A percentile compares a stretch with the other conserved stretches of the same genome.
Conservation (phyloP, 2,329 filamentous ascomycete species). For the Microdochium bolleyi region DNA sequence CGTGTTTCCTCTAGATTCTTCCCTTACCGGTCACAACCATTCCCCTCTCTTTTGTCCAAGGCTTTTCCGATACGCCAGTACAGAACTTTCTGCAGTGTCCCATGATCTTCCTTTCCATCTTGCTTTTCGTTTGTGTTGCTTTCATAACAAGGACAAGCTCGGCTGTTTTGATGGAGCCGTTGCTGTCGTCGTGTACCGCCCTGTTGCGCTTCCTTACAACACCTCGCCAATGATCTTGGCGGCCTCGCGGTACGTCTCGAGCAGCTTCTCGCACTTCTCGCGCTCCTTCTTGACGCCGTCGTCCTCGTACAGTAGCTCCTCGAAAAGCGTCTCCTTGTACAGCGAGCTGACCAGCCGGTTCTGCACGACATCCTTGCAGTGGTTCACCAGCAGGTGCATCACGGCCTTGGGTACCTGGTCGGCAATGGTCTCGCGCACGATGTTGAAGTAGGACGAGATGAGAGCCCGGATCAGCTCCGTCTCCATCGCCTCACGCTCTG, state of each 20-base stretch:
- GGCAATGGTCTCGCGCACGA: slow-evolving; percentile 95
- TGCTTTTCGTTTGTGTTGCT: too few relatives aligned
- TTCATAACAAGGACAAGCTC: too few relatives aligned
- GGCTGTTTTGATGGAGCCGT: too few relatives aligned
- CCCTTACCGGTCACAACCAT: too few relatives aligned
- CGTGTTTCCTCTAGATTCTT: too few relatives aligned
- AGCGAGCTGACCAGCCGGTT: slow-evolving; percentile 93
- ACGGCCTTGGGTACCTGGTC: slow-evolving; percentile 98
- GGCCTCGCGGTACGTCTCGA: slow-evolving; percentile 93
- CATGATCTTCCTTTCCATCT: too few relatives aligned
- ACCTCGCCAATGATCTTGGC: slow-evolving; percentile 98
- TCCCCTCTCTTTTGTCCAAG: too few relatives aligned
- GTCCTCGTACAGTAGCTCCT: slow-evolving; percentile 93
- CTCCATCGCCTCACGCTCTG: slow-evolving; percentile 92
- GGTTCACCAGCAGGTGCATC: slow-evolving; percentile 97
- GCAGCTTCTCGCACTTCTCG: slow-evolving; percentile 95
- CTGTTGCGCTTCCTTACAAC: too few relatives aligned
- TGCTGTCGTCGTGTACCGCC: background rate
- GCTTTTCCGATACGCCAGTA: too few relatives aligned
- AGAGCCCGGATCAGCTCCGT: slow-evolving; percentile 94
- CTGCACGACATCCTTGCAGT: slow-evolving; percentile 96
- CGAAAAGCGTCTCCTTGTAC: slow-evolving; percentile 86
- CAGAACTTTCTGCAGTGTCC: too few relatives aligned
- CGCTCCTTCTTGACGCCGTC: slow-evolving; percentile 95
- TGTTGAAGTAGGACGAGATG: slow-evolving; percentile 98